A percentile compares a stretch with the other conserved stretches of the same genome.
phyloP scores from a whole-genome alignment of 306 rosid genomes.

The Quercus robur region DNA sequence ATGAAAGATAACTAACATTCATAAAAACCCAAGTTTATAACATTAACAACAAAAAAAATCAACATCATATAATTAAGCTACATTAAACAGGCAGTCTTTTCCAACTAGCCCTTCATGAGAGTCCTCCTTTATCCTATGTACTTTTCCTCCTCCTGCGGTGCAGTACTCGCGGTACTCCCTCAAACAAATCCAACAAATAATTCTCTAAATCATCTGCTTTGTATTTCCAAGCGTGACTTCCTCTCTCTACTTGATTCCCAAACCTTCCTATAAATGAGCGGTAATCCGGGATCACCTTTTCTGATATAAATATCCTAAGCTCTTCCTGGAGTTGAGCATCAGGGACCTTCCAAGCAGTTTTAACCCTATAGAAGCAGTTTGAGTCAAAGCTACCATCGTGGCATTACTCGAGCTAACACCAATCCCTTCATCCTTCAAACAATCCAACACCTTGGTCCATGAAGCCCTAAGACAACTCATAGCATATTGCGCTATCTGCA shows the following conservation, averaged over 20 bases:
- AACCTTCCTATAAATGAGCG: slow-evolving; percentile 12
- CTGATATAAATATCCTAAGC: slow-evolving; percentile 73
- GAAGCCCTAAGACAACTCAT: slow-evolving; percentile 89
- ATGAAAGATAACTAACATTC: slow-evolving; percentile 27
- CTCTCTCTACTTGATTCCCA: too few relatives aligned
- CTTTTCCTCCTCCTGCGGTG: too few relatives aligned
- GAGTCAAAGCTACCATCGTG: slow-evolving; percentile 68
- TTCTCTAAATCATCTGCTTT: too few relatives aligned
- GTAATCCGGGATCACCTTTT: slow-evolving; percentile 92
- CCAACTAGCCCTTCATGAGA: too few relatives aligned
- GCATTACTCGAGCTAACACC: slow-evolving; percentile 63
- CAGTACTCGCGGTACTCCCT: accelerated
- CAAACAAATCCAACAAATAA: too few relatives aligned
- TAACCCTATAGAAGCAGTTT: too few relatives aligned
- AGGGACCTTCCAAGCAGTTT: slow-evolving; percentile 88
- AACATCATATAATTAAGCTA: slow-evolving; percentile 47
- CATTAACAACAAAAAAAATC: slow-evolving; percentile 53
- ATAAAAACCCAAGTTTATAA: slow-evolving; percentile 46
- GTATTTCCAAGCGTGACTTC: too few relatives aligned
- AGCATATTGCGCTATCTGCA: slow-evolving; percentile 41
- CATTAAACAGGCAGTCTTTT: slow-evolving; percentile 29
- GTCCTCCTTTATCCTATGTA: too few relatives aligned
- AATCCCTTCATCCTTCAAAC: too few relatives aligned
- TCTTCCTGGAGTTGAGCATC: slow-evolving; percentile 88
- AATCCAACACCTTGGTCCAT: slow-evolving; percentile 78